Evolutionary conservation across 148 eudicot genomes (phyloP).

Genomic region (Persicaria maculosa): DNA sequence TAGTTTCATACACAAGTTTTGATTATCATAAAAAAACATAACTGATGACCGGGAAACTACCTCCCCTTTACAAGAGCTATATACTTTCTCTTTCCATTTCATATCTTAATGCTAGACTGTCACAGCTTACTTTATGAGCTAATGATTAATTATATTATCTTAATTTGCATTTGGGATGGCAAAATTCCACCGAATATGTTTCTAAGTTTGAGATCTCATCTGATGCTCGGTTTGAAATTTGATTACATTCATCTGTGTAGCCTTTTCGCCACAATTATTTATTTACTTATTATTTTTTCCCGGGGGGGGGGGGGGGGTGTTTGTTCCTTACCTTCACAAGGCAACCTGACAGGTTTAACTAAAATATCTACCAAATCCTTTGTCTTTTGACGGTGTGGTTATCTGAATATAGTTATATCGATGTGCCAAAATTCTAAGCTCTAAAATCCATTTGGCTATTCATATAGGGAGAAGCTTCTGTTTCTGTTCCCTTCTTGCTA

Average conservation of each 20-base stretch:
- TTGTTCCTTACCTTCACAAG: too few relatives aligned
- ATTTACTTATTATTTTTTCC: too few relatives aligned
- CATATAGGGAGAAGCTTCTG: constrained; percentile 20
- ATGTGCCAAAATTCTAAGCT: background rate
- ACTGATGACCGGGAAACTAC: background rate
- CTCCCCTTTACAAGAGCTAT: background rate
- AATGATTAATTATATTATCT: background rate
- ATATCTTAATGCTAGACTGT: background rate
- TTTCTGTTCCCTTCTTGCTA: constrained; percentile 28
- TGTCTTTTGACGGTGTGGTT: background rate
- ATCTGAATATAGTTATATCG: too few relatives aligned
- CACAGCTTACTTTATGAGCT: background rate
- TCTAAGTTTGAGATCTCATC: background rate
- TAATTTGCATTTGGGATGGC: background rate
- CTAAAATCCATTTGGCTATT: background rate
- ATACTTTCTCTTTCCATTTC: background rate
- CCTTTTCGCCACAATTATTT: background rate
- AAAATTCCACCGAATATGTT: background rate
- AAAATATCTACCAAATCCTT: too few relatives aligned
- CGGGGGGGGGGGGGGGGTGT: too few relatives aligned
- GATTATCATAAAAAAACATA: background rate
- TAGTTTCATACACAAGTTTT: background rate
- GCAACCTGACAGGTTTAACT: too few relatives aligned
- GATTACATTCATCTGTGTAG: background rate
- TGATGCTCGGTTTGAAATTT: background rate